Base-by-base conservation (phyloP, 2,329 filamentous ascomycete species). In the Fusarium falciforme region DNA sequence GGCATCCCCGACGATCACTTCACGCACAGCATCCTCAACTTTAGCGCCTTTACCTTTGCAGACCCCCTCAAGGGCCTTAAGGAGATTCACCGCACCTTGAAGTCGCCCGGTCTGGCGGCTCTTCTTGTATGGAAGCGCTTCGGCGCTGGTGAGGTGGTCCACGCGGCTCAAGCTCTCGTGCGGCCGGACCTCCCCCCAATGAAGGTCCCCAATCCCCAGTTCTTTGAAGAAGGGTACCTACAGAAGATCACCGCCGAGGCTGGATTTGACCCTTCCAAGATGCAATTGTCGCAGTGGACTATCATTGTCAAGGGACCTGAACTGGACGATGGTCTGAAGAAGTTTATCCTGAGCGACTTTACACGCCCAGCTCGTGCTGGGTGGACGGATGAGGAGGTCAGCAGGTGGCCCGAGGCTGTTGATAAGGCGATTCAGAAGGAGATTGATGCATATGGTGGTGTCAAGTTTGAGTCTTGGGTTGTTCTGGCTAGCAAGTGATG, bases 81-180 rank as follows among this genome's bases (percentile, higher is more conserved):
- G 9, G 81, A 82, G 61, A 79, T 78, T 5, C 52, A 78, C 42
- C 79, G 79, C 6, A 81, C 81, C 5, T 72, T 83, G 14, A 25
- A 71, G n/a, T 74, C 76, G 5, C 75, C 66, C 7, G 81, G 80
- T 6, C 58, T 79, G 1, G 80, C 78, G 0, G 70, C 76, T 5
- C 60, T 82, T 20, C 72, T 74, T 25, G 71, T 65, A 7, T 79
- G 76, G 76, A 64, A 72, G 17, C 75, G 76, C 2, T 82, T 82
- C 40, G 77, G 71, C 0, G 70, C 70, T 11, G 64, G 71, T 12
- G 52, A 73, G 2, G 59, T 79, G 10, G 73, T 82, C 6, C 79
- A 80, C 20, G 77, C 74, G 0, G 78, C 80, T 9, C 80, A 82
- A 66, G 65, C 66, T 7, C 47, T 70, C 16, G 72, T 81, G 2